phyloP scores from a whole-genome alignment of 371 early-diverging fungal genomes.

The Mortierella sp. region DNA sequence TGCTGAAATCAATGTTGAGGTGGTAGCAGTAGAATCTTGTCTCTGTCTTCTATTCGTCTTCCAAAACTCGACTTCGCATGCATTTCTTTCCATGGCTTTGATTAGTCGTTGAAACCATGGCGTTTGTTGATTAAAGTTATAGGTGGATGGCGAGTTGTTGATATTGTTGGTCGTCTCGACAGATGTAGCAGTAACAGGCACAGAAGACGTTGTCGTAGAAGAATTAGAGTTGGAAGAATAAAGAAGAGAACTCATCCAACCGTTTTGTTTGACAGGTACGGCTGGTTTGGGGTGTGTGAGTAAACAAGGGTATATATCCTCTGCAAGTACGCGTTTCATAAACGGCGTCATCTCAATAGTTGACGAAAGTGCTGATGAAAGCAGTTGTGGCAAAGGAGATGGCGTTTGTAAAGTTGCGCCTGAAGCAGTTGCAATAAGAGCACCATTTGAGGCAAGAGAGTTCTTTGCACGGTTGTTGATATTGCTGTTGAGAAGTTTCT shows the following conservation, averaged over 20 bases:
- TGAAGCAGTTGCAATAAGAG: background rate
- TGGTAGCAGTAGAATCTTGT: background rate
- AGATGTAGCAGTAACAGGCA: background rate
- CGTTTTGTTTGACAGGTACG: background rate
- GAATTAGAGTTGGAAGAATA: conserved; percentile 8
- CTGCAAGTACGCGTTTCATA: conserved; percentile 83
- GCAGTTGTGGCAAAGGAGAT: conserved; percentile 54
- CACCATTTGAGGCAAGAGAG: background rate
- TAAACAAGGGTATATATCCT: conserved; percentile 91
- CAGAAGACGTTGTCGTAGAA: background rate
- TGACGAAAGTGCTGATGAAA: background rate
- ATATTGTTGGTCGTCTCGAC: background rate
- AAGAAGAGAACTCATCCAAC: conserved; percentile 33
- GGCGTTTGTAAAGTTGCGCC: conserved; percentile 51
- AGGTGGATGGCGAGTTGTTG: background rate
- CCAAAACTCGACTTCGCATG: conserved; percentile 46
- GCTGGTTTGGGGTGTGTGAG: conserved; percentile 22
- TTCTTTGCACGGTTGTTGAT: background rate
- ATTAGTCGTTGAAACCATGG: conserved; percentile 33
- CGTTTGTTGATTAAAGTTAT: background rate
- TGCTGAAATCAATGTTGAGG: background rate
- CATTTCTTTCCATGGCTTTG: conserved; percentile 36
- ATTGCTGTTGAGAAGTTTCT: background rate
- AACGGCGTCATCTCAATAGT: conserved; percentile 70
- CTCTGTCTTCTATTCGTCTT: background rate